Percentiles rank a stretch among this genome's conserved stretches.
Conservation (phyloP, 441 rosid genomes). For the Macaranga tanarius region DNA sequence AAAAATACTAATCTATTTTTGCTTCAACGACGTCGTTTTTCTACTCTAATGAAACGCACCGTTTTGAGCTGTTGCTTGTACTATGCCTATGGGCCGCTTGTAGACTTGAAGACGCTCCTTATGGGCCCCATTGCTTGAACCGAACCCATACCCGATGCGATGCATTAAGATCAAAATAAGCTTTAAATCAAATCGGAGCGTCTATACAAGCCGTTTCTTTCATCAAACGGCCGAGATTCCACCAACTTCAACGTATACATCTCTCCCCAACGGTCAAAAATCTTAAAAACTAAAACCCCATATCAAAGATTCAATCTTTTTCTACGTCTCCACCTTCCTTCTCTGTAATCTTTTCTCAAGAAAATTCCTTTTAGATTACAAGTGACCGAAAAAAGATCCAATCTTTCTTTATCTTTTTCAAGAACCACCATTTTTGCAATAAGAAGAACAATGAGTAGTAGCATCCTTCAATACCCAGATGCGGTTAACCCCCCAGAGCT, state of each 20-base stretch:
- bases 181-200: slow-evolving; percentile 72
- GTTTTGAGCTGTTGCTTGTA: no score
- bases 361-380: background rate
- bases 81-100: background rate
- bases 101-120: background rate
- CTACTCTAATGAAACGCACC: no score
- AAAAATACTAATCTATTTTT: background rate
- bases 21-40: background rate
- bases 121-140: background rate
- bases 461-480: slow-evolving; percentile 47
- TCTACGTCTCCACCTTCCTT: background rate
- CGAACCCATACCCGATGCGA: background rate
- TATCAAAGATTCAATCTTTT: slow-evolving; percentile 6
- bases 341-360: background rate
- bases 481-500: slow-evolving; percentile 44
- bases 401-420: slow-evolving; percentile 5
- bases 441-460: slow-evolving; percentile 49
- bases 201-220: slow-evolving; percentile 41
- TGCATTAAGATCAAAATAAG: background rate
- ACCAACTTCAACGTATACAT: slow-evolving; percentile 56
- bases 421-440: background rate
- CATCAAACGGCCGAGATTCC: slow-evolving; percentile 41
- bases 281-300: slow-evolving; percentile 14
- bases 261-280: slow-evolving; percentile 69
- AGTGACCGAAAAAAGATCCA: background rate